Base-by-base conservation (phyloP, 495 filamentous ascomycete genomes). In the Tirmania nivea region DNA sequence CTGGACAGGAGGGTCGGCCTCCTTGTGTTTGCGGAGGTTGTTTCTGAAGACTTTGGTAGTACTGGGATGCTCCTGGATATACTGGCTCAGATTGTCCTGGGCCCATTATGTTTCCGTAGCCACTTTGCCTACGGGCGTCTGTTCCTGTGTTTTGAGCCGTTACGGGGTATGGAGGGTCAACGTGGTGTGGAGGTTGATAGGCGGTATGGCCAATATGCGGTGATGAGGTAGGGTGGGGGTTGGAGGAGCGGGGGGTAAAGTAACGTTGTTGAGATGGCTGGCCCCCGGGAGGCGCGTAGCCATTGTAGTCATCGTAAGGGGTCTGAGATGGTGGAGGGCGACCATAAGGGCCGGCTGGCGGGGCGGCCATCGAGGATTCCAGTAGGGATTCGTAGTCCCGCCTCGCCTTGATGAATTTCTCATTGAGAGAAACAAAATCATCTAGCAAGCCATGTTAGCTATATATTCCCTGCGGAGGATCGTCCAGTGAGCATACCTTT, bases 361-460 rank as follows among this genome's bases (percentile, higher is more conserved):
- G 78, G 55, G 92, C 85, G 1, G 90, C 78, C 87, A 97, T 95
- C 21, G 89, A 95, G 21, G 84, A 81, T 66, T 97, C 90, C 36
- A 97, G 71, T n/a, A 97, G 73, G 31, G 83, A 78, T 67, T 97
- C 90, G 66, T 96, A 97, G 65, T 96, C 90, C 59, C 89, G 77
- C 54, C 90, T 79, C 10, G 90, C 90, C 68, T 97, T 97, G 72
- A 97, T 96, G 67, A 97, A 97, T 66, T 96, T 96, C 61, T 97
- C 90, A 64, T 97, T 97, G 45, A 97, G 75, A 62, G 94, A 86
- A 3, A 89, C 94, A 63, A 97, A 95, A 63, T 97, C 90, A 68
- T 97, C 87, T 94, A 56, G 19, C 55, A 49, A 20, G 2, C 7
- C 47, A 48, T n/a, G n/a, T 64, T 21, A 62, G 49, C 55, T 9